Evolutionary conservation across 1,139 yeast species (phyloP).

Genomic region (Suhomyces guaymorum): DNA sequence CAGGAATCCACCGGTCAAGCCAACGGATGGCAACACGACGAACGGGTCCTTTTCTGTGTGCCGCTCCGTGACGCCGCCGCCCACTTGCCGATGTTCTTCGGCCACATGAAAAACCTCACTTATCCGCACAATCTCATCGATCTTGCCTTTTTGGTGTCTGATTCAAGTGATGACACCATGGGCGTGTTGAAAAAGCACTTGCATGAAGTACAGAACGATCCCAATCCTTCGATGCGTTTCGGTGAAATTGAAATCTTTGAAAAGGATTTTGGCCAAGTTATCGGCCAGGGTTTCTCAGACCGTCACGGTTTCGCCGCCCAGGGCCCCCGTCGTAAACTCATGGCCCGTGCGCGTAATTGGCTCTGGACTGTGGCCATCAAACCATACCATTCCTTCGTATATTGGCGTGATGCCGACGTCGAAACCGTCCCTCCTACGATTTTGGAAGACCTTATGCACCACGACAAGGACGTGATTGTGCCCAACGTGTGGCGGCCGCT

Average conservation of each 20-base stretch:
- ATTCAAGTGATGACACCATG: conserved; percentile 59
- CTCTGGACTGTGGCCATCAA: conserved; percentile 52
- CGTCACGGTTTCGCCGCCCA: conserved; percentile 57
- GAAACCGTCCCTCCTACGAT: conserved; percentile 54
- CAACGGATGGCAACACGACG: conserved; percentile 57
- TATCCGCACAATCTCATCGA: conserved; percentile 60
- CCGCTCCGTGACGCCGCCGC: conserved; percentile 63
- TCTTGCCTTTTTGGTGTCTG: conserved; percentile 58
- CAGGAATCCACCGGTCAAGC: conserved; percentile 43
- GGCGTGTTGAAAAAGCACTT: conserved; percentile 46
- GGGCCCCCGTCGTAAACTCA: conserved; percentile 53
- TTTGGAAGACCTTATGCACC: conserved; percentile 56
- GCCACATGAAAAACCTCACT: conserved; percentile 56
- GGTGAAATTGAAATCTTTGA: conserved; percentile 59
- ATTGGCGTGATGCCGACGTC: conserved; percentile 59
- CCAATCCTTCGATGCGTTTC: conserved; percentile 44
- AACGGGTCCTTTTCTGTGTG: conserved; percentile 56
- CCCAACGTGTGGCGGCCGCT: conserved; percentile 93
- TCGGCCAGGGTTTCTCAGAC: conserved; percentile 54
- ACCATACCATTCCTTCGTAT: conserved; percentile 55
- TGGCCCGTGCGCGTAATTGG: conserved; percentile 60
- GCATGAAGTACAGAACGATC: conserved; percentile 44
- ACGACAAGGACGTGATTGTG: conserved; percentile 56
- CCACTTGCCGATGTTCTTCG: conserved; percentile 64
- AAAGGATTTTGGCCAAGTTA: conserved; percentile 54